Evolutionary conservation across 192 early-diverging fungal genomes (phyloP), one percentile per base, ranked within the genome.

Genomic region (Entomortierella beljakovae): DNA sequence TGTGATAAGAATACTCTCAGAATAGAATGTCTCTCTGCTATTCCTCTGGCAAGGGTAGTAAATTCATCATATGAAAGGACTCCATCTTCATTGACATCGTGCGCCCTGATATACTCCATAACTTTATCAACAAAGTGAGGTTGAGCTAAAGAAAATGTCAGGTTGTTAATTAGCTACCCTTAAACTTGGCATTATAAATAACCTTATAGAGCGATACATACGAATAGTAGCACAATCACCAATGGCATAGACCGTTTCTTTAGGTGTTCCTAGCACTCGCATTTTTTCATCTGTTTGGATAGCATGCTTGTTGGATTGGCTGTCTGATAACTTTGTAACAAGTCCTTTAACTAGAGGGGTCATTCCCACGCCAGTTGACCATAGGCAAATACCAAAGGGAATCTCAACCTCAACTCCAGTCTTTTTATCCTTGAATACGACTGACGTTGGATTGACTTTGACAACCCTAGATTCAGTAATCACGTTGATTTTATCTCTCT

Each of bases 161-260:
- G 35, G 43, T 57, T 1, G 28, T 53, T 53, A n/a, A 29, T 53
- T 53, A 25, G 6, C 9, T 15, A 1, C 15, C 23, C n/a, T n/a
- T n/a, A n/a, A n/a, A n/a, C n/a, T n/a, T n/a, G n/a, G n/a, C n/a
- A n/a, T n/a, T n/a, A n/a, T n/a, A n/a, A n/a, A n/a, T n/a, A n/a
- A n/a, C n/a, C n/a, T n/a, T n/a, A n/a, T n/a, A n/a, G n/a, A 31
- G 10, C 6, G 18, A 16, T 15, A 40, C 73, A 59, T 69, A 77
- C 74, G 74, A 29, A 94, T 88, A 10, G 90, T 93, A 9, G 91
- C 84, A 70, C 91, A 92, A 70, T 94, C 92, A 15, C 92, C 92
- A 42, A 94, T 75, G 5, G 92, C 90, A 73, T 89, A 93, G 11
- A 91, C 85, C 4, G 84, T 80, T 42, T 73, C 76, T 62, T 84